Base-by-base conservation (phyloP, 352 stramenopile genomes). In the Elongisporangium prolatum region DNA sequence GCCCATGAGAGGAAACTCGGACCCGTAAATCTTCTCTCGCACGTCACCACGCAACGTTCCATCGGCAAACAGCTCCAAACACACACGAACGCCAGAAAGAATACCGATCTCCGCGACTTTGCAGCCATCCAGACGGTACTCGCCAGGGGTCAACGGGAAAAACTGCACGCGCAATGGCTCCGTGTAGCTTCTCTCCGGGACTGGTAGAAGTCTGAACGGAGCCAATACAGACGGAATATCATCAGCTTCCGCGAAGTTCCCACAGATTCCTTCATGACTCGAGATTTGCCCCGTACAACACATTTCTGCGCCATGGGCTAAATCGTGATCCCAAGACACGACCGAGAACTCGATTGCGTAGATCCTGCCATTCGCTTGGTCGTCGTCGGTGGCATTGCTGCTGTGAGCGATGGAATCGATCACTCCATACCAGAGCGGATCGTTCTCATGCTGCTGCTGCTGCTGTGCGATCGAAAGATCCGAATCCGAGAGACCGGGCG, bases 51-150 rank as follows among this genome's bases (percentile, higher is more conserved):
- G 66, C 7, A 86, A 54, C 50, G 65, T 67, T 3, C 80, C 75
- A 40, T 86, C 75, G 0, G 24, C 49, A 37, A 74, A 52, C 10
- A 90, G 64, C 10, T 59, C 64, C 4, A 90, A 3, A 0, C 54
- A 54, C 16, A 90, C 64, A 1, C 44, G 28, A 44, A 73, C 88
- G 50, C 80, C 70, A 59, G 86, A 87, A 4, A 88, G 75, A 28
- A 78, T 75, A 16, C 69, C 65, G 34, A 80, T 87, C 52, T 79
- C 70, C 4, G 73, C 77, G 16, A 89, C 80, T 1, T 77, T 87
- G 48, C 75, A 77, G 14, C 80, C 80, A 21, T 65, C 63, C 20
- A 89, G 21, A 18, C 71, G 59, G 47, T 89, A 89, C 0, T 25
- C 48, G 17, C 79, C 79, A 5, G 77, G 76, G 0, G 73, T 87